phyloP scores from a whole-genome alignment of 2,329 filamentous ascomycete species.

The Emmonsiellopsis sp. region DNA sequence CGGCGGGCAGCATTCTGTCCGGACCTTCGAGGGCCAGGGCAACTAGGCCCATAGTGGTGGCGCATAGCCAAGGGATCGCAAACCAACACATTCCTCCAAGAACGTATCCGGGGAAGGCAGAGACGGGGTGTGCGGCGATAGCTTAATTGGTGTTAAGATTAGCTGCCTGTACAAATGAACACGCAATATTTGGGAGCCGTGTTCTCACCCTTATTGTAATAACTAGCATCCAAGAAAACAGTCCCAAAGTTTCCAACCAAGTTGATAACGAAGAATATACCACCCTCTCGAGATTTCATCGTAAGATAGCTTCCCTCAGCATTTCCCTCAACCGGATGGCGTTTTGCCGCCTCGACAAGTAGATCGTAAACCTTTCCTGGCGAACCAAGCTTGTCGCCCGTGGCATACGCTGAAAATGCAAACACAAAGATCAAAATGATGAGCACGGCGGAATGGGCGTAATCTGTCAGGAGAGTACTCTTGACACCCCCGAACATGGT shows the following conservation, averaged over 20 bases:
- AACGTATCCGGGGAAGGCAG: slow-evolving; percentile 81
- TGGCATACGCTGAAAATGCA: slow-evolving; percentile 70
- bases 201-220: slow-evolving; percentile 63
- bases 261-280: slow-evolving; percentile 87
- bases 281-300: slow-evolving; percentile 71
- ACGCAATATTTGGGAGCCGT: too few species aligned
- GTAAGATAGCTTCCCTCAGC: slow-evolving; percentile 74
- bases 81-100: slow-evolving; percentile 84
- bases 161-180: background rate
- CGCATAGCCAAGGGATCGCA: slow-evolving; percentile 81
- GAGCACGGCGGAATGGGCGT: slow-evolving; percentile 65
- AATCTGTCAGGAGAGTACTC: slow-evolving; percentile 77
- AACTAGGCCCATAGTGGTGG: slow-evolving; percentile 78
- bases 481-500: slow-evolving; percentile 71
- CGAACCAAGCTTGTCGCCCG: slow-evolving; percentile 61
- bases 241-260: slow-evolving; percentile 65
- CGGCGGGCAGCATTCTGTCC: slow-evolving; percentile 60
- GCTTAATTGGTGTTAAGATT: slow-evolving; percentile 33
- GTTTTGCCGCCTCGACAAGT: slow-evolving; percentile 55
- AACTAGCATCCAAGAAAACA: slow-evolving; percentile 76
- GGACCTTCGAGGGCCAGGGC: slow-evolving; percentile 70
- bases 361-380: slow-evolving; percentile 70
- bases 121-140: slow-evolving; percentile 75
- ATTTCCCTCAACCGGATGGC: slow-evolving; percentile 72
- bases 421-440: slow-evolving; percentile 81